Evolutionary conservation across 768 basidiomycete species (phyloP).

Genomic region (Pholiota molesta): DNA sequence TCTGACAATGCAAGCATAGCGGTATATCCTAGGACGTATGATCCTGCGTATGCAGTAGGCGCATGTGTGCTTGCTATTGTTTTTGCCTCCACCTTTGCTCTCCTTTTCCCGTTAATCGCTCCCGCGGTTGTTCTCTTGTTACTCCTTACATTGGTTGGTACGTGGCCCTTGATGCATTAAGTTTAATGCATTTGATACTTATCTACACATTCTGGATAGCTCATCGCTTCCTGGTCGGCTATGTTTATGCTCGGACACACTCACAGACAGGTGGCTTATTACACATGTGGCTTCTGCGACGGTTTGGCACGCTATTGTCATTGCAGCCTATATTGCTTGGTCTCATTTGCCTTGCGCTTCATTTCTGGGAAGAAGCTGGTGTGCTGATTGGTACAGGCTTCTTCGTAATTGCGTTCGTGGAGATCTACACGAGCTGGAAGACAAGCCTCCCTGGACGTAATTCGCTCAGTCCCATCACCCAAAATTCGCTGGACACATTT

Average conservation of each 20-base stretch:
- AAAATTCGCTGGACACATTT: constrained; percentile 61
- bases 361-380: constrained; percentile 74
- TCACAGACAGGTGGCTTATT: constrained; percentile 77
- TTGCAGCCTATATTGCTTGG: constrained; percentile 79
- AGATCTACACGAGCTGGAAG: constrained; percentile 56
- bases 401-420: constrained; percentile 59
- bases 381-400: constrained; percentile 60
- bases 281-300: constrained; percentile 75
- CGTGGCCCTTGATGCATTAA: constrained; percentile 23
- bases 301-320: constrained; percentile 70
- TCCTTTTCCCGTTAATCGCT: constrained; percentile 78
- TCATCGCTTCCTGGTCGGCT: constrained; percentile 79
- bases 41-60: constrained; percentile 67
- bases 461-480: constrained; percentile 58
- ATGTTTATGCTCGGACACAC: constrained; percentile 73
- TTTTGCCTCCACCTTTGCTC: constrained; percentile 71
- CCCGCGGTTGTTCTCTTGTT: constrained; percentile 71
- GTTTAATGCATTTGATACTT: neutral
- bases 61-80: constrained; percentile 69
- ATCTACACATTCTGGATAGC: constrained; percentile 41
- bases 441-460: constrained; percentile 49
- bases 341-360: constrained; percentile 66
- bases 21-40: constrained; percentile 71
- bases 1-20: constrained; percentile 37
- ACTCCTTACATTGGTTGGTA: constrained; percentile 67